Conservation (phyloP, 345 rosid genomes). For the Camelina laxa region DNA sequence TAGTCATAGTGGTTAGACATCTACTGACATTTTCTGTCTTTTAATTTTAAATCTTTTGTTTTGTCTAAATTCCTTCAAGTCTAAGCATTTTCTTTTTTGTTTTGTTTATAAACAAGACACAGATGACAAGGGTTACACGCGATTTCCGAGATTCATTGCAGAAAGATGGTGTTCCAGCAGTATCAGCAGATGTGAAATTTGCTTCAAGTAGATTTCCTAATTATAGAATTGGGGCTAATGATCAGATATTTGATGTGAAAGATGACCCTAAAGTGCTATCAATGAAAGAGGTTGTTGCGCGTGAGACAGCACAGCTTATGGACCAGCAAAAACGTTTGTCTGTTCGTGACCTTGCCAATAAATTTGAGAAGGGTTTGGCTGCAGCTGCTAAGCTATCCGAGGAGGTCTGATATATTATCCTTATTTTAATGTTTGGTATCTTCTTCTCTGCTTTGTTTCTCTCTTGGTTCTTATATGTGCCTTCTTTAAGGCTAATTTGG, state of each 20-base stretch:
- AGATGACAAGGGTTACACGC: conserved; percentile 77
- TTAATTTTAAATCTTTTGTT: conserved; percentile 24
- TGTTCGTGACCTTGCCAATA: conserved; percentile 93
- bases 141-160: conserved; percentile 70
- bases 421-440: conserved; percentile 3
- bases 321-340: conserved; percentile 96
- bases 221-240: conserved; percentile 77
- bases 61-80: conserved; percentile 13
- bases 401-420: conserved; percentile 57
- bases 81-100: conserved; percentile 9
- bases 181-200: conserved; percentile 85
- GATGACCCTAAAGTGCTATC: conserved; percentile 76
- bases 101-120: conserved; percentile 36
- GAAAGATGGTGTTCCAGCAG: conserved; percentile 67
- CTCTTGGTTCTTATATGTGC: not conserved
- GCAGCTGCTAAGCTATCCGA: conserved; percentile 96
- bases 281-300: conserved; percentile 92
- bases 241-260: conserved; percentile 74
- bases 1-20: conserved; percentile 26
- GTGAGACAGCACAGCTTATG: conserved; percentile 83
- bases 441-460: not conserved
- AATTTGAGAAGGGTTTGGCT: conserved; percentile 94
- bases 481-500: conserved; percentile 4
- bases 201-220: conserved; percentile 85
- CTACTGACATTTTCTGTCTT: conserved; percentile 19